These are phyloP conservation scores for Ophiosphaerella korrae DNA, from an alignment of 2,329 filamentous ascomycete genomes.

Conservation along the genomic window DNA sequence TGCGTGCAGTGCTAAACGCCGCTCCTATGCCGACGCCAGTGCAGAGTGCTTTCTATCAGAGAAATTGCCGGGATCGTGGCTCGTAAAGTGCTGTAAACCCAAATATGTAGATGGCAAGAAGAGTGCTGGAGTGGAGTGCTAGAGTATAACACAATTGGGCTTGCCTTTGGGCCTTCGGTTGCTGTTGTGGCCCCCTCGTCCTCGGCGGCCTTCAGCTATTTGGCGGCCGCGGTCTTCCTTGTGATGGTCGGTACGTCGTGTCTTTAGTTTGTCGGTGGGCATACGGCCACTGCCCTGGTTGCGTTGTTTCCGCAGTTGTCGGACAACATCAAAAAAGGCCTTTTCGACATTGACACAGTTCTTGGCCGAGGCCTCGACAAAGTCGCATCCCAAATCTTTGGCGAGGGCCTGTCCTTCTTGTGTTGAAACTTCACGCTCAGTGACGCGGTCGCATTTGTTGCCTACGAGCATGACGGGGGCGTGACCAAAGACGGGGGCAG, in stretches of 20 bases:
- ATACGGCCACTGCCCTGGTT: conserved; percentile 50
- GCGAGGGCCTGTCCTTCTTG: conserved; percentile 93
- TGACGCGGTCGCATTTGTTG: conserved; percentile 97
- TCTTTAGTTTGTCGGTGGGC: conserved; percentile 19
- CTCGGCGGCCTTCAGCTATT: conserved; percentile 16
- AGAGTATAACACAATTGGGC: conserved; percentile 45
- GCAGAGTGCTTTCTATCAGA: conserved; percentile 39
- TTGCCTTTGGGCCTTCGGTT: conserved; percentile 30
- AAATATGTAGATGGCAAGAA: conserved; percentile 25
- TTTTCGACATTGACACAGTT: conserved; percentile 99
- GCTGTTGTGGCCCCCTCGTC: conserved; percentile 16
- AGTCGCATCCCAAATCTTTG: conserved; percentile 91
- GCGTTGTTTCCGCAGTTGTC: conserved; percentile 83
- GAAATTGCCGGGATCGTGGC: conserved; percentile 32
- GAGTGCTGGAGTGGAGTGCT: conserved; percentile 11
- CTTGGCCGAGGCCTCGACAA: conserved; percentile 95
- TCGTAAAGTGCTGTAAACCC: conserved; percentile 33
- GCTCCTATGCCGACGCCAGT: conserved; percentile 43
- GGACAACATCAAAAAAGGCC: conserved; percentile 96
- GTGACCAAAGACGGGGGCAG: conserved; percentile 58
- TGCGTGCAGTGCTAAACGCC: conserved; percentile 43
- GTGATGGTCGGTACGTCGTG: conserved; percentile 17
- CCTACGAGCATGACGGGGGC: conserved; percentile 98
- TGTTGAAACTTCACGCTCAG: conserved; percentile 93
- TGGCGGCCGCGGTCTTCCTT: conserved; percentile 25